Evolutionary conservation across 306 rosid species (phyloP), one percentile per base, ranked within the genome.

Genomic region (Quercus ilex): DNA sequence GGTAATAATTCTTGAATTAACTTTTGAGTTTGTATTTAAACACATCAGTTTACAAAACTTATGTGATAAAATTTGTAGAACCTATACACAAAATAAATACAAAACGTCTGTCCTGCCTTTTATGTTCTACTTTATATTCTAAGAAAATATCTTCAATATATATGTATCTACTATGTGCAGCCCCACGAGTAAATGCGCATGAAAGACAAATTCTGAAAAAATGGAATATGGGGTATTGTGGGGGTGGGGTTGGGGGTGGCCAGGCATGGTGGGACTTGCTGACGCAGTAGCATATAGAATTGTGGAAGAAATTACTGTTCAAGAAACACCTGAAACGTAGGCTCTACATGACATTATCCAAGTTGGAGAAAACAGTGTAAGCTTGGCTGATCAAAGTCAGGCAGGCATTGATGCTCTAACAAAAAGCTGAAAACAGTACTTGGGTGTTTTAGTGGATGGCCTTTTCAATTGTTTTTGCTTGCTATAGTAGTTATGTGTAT

Each of bases 311-410:
- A 76, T 41, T 18, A 77, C 58, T 58, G 49, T 75, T 74, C 46
- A 79, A 64, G 80, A 76, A 51, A 70, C 84, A 81, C 68, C 77
- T 78, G 87, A 83, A 81, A 72, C 65, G 71, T 78, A 8, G 84
- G 51, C 84, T 76, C 83, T 81, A 71, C 83, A 80, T 65, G 74
- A 73, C 82, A 80, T 69, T 55, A 80, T 81, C 89, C 81, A 85
- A 76, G 74, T 81, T 79, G 75, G 84, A 73, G 84, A 76, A 73
- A 80, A 53, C 75, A 79, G 53, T 77, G 74, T 58, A 49, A 74
- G 72, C 71, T 87, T 75, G 73, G 35, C 63, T 41, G 55, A 52
- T n/a, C 2, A 13, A 43, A n/a, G 79, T 57, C 55, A 9, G 9
- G 52, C 60, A 59, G 75, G 65, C 74, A 56, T 63, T 74, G 75